Percentiles rank a stretch among this genome's conserved stretches.
Conservation (phyloP, 345 rosid genomes). For the Eucalyptus regnans region DNA sequence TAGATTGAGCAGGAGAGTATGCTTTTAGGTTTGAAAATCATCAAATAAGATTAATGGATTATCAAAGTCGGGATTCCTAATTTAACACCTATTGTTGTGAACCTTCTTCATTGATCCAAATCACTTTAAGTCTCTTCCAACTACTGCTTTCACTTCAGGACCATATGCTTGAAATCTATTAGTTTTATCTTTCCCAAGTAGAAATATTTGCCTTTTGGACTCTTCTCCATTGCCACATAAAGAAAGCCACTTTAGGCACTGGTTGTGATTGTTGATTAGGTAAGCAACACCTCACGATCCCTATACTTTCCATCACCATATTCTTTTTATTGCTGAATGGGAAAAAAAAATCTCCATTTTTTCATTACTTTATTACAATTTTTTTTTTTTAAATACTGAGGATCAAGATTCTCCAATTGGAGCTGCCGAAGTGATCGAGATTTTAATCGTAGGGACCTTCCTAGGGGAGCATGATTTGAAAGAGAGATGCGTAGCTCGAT, state of each 20-base stretch:
- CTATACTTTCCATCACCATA: not conserved
- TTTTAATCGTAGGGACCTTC: not conserved
- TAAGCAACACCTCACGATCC: not conserved
- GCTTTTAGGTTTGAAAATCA: not conserved
- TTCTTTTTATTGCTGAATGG: not conserved
- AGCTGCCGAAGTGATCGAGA: not conserved
- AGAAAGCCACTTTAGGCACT: not conserved
- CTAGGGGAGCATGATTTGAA: not conserved
- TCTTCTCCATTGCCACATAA: not conserved
- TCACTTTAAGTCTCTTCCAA: not conserved
- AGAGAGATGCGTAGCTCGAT: not conserved
- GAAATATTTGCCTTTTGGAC: not conserved
- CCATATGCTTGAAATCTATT: not conserved
- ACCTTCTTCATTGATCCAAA: not conserved
- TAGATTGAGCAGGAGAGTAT: not conserved
- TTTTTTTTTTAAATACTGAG: not conserved
- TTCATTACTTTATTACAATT: not conserved
- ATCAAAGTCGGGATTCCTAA: not conserved
- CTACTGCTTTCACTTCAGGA: not conserved
- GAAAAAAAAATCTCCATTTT: not conserved
- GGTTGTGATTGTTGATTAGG: no score
- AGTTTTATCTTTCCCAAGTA: not conserved
- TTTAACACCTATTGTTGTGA: not conserved
- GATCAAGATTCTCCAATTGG: not conserved
- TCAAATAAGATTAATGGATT: not conserved